Base-by-base conservation (phyloP, 176 grass and related monocot species). In the Thinopyrum elongatum region DNA sequence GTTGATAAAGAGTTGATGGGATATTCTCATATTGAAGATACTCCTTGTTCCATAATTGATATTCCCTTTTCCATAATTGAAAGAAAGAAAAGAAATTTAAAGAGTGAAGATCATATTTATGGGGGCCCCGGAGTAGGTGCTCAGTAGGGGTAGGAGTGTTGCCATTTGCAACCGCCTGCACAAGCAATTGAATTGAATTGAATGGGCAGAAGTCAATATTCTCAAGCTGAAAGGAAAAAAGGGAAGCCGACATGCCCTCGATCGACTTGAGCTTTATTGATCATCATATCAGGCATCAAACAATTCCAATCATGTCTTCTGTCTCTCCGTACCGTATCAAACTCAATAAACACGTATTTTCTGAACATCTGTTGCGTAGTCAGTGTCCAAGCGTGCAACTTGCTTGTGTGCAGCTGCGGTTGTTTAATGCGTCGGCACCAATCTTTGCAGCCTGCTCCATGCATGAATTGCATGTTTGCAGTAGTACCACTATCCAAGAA, bases 331-430 rank as follows among this genome's bases (percentile, higher is more conserved):
- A 6, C 19, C 34, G 60, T 76, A 68, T 53, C 47, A 1, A 49
- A 47, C 42, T 47, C 44, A 67, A 67, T 19, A 76, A 82, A 82
- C 31, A 33, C 25, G 0, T 30, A 35, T 30, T 19, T 75, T 51
- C 10, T 34, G 27, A 71, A 49, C 85, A 25, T 80, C 47, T 26
- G 89, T 47, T 91, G 69, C 65, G 76, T 61, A 23, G 89, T 91
- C 81, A 42, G 74, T 80, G 46, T 91, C 81, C 81, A 91, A 75
- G 58, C 76, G 79, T 83, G 83, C 80, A 76, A 80, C 74, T 92
- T 87, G 78, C 70, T 71, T n/a, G n/a, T n/a, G 19, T 38, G 2
- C 67, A 67, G 14, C 65, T 89, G 83, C 65, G 74, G 12, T 80
- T 69, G 34, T 63, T 83, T 76, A 74, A 77, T 80, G 22, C 63